Conservation (phyloP, 805 yeast genomes). For the Scheffersomyces ergatensis region DNA sequence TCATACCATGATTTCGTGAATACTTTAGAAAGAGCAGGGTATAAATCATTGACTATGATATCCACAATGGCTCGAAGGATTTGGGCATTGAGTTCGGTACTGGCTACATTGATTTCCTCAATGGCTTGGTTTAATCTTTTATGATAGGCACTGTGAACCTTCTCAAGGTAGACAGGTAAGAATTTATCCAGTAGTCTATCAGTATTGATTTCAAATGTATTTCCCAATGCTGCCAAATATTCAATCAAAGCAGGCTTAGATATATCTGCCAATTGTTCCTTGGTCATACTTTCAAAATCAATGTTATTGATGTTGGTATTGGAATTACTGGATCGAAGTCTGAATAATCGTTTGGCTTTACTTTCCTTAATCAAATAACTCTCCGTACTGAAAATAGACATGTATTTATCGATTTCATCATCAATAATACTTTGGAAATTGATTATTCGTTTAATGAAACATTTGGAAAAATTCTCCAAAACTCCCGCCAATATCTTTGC, state of each 20-base stretch:
- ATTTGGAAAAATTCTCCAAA: constrained; percentile 62
- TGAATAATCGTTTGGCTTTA: constrained; percentile 36
- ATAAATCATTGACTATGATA: constrained; percentile 71
- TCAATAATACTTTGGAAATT: constrained; percentile 59
- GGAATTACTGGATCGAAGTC: constrained; percentile 11
- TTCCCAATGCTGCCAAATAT: constrained; percentile 78
- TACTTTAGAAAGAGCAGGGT: constrained; percentile 55
- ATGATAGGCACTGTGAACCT: constrained; percentile 49
- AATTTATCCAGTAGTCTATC: constrained; percentile 65
- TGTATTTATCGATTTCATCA: constrained; percentile 37
- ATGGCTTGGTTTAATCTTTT: constrained; percentile 32
- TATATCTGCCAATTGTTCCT: constrained; percentile 33
- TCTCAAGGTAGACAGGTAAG: constrained; percentile 57
- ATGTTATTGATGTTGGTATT: constrained; percentile 11
- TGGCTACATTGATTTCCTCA: constrained; percentile 50
- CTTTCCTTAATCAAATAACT: constrained; percentile 41
- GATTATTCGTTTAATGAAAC: constrained; percentile 59
- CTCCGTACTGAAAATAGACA: constrained; percentile 41
- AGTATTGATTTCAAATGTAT: constrained; percentile 79
- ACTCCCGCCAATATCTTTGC: constrained; percentile 79
- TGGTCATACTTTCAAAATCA: constrained; percentile 39
- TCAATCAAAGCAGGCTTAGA: constrained; percentile 72
- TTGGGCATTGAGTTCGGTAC: constrained; percentile 77
- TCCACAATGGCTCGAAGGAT: constrained; percentile 66
- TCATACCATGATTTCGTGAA: constrained; percentile 74